Conservation (phyloP, 2,329 filamentous ascomycete species). For the Aaosphaeria arxii region DNA sequence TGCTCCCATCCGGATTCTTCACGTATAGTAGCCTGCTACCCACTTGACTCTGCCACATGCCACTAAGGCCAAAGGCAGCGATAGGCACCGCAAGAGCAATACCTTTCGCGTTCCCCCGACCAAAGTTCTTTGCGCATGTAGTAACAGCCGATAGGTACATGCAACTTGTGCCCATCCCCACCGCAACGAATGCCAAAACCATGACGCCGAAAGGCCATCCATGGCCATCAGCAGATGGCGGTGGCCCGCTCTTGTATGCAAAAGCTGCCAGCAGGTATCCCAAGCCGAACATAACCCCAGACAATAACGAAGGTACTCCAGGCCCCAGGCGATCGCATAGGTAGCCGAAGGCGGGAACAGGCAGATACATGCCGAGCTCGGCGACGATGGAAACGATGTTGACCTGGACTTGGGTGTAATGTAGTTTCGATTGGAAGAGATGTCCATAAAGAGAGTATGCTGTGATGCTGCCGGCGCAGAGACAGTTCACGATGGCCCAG, state of each 20-base stretch:
- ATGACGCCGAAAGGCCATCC: conserved; percentile 77
- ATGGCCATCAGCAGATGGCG: conserved; percentile 48
- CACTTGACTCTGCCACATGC: conserved; percentile 93
- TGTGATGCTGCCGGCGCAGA: conserved; percentile 88
- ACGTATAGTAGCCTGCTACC: conserved; percentile 77
- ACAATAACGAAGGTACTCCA: conserved; percentile 68
- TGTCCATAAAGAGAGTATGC: conserved; percentile 93
- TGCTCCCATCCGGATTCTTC: conserved; percentile 57
- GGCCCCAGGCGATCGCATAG: conserved; percentile 87
- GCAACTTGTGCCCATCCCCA: conserved; percentile 79
- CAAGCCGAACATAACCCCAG: conserved; percentile 69
- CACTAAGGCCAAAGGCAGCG: conserved; percentile 86
- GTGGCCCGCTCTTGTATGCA: conserved; percentile 64
- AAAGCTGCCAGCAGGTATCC: conserved; percentile 84
- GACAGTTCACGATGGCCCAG: conserved; percentile 60
- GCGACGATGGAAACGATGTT: conserved; percentile 86
- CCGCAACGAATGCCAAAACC: conserved; percentile 77
- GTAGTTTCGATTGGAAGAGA: conserved; percentile 79
- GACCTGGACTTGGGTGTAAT: conserved; percentile 88
- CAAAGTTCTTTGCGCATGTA: conserved; percentile 97
- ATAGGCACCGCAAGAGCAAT: conserved; percentile 88
- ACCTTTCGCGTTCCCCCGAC: conserved; percentile 80
- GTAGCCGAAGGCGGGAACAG: conserved; percentile 86
- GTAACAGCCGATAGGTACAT: conserved; percentile 93
- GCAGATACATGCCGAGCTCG: conserved; percentile 84